These are phyloP conservation scores for Mycocentrospora acerina DNA, from an alignment of 2,329 filamentous ascomycete species.

Conservation along the genomic window DNA sequence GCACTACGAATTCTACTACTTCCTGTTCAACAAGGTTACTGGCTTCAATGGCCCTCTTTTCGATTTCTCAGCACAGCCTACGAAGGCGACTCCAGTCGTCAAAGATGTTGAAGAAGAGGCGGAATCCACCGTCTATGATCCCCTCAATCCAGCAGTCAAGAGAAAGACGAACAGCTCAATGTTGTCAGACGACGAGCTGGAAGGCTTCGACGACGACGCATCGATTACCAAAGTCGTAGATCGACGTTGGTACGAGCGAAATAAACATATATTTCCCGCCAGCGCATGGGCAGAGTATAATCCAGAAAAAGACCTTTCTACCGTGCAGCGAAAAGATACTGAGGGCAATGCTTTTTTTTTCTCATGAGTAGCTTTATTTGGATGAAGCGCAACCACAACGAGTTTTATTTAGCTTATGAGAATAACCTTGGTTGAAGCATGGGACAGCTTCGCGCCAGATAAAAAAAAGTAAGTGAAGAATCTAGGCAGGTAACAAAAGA, in stretches of 20 bases:
- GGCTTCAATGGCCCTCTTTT: constrained; percentile 79
- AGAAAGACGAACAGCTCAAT: constrained; percentile 37
- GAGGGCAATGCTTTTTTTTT: constrained; percentile 91
- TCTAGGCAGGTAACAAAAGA: no score
- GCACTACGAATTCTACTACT: constrained; percentile 98
- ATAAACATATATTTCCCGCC: constrained; percentile 97
- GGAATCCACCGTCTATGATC: constrained; percentile 41
- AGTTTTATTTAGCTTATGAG: no score
- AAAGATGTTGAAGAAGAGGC: constrained; percentile 16
- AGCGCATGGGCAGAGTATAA: constrained; percentile 96
- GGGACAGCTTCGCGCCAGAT: no score
- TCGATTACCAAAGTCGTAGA: constrained; percentile 90
- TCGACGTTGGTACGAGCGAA: constrained; percentile 92
- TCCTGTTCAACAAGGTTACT: constrained; percentile 82
- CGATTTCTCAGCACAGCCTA: constrained; percentile 64
- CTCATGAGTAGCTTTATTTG: constrained; percentile 18
- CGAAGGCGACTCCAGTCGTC: constrained; percentile 41
- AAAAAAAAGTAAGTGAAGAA: not conserved
- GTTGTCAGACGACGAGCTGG: constrained; percentile 55
- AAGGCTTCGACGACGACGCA: constrained; percentile 78
- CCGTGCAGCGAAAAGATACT: constrained; percentile 75
- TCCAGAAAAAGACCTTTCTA: constrained; percentile 80
- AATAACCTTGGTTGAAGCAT: no score
- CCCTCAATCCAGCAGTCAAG: constrained; percentile 41
- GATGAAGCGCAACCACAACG: not conserved